Conservation (phyloP, 192 early-diverging fungal genomes). For the Podila epigama region DNA sequence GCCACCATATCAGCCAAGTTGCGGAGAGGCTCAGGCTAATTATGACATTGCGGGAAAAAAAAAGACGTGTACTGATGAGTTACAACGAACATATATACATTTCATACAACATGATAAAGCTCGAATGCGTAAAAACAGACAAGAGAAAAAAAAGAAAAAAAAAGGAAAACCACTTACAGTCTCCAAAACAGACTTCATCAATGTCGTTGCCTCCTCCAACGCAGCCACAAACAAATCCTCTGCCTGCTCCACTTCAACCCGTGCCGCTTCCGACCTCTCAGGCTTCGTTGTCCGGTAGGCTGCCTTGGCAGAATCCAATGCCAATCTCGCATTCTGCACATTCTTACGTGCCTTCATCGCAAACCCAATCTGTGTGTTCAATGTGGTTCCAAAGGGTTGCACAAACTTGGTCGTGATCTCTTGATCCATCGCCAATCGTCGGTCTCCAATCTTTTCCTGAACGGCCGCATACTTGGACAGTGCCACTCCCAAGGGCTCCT, state of each 20-base stretch:
- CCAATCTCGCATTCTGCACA: slow-evolving; percentile 82
- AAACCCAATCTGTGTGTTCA: slow-evolving; percentile 78
- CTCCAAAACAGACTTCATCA: slow-evolving; percentile 94
- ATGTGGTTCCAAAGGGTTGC: slow-evolving; percentile 72
- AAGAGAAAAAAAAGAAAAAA: neutral
- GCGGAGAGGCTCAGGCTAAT: slow-evolving; percentile 80
- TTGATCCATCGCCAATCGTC: slow-evolving; percentile 77
- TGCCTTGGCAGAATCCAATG: slow-evolving; percentile 87
- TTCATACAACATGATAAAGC: neutral
- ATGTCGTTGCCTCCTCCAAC: slow-evolving; percentile 92
- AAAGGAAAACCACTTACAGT: slow-evolving; percentile 56
- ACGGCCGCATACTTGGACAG: slow-evolving; percentile 87
- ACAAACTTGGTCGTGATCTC: slow-evolving; percentile 78
- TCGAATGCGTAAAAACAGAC: neutral
- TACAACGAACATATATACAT: neutral
- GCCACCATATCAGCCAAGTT: slow-evolving; percentile 86
- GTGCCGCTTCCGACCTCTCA: slow-evolving; percentile 73
- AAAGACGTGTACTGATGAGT: neutral
- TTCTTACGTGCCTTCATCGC: slow-evolving; percentile 88
- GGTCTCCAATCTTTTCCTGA: slow-evolving; percentile 86
- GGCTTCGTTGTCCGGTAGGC: slow-evolving; percentile 76
- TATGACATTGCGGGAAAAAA: slow-evolving; percentile 5
- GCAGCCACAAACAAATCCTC: slow-evolving; percentile 97
- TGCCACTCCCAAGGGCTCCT: slow-evolving; percentile 89
- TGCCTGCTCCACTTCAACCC: slow-evolving; percentile 86